Conservation (phyloP, 176 grass and related monocot species). For the Hsuehochloa calcarea region DNA sequence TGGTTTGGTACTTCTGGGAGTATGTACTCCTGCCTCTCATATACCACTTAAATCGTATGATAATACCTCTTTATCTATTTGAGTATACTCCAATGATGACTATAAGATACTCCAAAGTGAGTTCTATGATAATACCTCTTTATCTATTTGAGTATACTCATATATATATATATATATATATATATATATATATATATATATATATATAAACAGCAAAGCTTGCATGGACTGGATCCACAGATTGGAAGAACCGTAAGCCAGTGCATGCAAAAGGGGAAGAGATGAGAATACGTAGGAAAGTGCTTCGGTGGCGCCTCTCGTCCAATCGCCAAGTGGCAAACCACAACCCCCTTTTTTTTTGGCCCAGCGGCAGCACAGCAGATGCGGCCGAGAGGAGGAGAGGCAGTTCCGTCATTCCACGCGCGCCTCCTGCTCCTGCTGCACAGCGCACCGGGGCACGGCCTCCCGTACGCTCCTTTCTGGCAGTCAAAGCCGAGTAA, state of each 20-base stretch:
- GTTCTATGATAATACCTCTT: too few relatives aligned
- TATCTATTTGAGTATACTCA: too few relatives aligned
- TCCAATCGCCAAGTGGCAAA: constrained; percentile 7
- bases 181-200: too few relatives aligned
- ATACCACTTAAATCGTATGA: too few relatives aligned
- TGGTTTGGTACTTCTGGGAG: too few relatives aligned
- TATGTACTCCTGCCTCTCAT: too few relatives aligned
- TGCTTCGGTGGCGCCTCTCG: not conserved
- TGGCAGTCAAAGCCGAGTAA: not conserved
- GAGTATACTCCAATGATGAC: too few relatives aligned
- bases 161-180: too few relatives aligned
- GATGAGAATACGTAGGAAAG: not conserved
- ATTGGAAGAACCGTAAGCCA: not conserved
- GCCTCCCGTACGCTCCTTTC: constrained; percentile 1
- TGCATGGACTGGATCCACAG: not conserved
- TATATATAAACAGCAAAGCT: not conserved
- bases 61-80: too few relatives aligned
- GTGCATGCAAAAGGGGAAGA: not conserved
- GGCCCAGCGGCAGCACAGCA: not conserved
- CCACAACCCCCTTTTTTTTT: not conserved
- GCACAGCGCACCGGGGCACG: not conserved
- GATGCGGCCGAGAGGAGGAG: not conserved
- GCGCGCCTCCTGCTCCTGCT: not conserved
- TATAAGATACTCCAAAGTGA: too few relatives aligned
- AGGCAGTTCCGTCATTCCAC: not conserved